phyloP scores from a whole-genome alignment of 345 rosid species.

The Ceriops decandra region DNA sequence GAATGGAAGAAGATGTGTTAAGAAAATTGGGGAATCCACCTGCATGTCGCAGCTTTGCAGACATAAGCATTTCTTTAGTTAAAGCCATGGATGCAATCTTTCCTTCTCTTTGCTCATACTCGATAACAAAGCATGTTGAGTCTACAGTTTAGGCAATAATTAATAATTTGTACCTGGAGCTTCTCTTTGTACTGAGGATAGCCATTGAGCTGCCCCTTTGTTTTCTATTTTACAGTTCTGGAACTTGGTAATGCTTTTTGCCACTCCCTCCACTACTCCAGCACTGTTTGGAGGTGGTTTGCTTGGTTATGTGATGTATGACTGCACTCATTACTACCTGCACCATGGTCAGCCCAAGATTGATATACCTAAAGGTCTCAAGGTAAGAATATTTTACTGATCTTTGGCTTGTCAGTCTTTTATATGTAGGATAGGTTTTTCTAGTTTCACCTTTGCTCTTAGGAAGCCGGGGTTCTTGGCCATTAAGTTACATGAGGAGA shows the following conservation, averaged over 20 bases:
- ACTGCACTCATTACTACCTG: slow-evolving; percentile 84
- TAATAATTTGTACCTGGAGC: not conserved
- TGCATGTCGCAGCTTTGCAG: not conserved
- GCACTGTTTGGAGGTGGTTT: slow-evolving; percentile 87
- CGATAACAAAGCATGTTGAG: too few relatives aligned
- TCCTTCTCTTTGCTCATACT: too few relatives aligned
- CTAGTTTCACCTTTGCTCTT: too few relatives aligned
- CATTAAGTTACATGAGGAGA: too few relatives aligned
- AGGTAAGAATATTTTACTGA: slow-evolving; percentile 39
- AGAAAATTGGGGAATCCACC: not conserved
- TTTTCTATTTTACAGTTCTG: slow-evolving; percentile 51
- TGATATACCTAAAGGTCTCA: slow-evolving; percentile 55
- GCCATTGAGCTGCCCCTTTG: not conserved
- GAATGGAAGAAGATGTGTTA: not conserved
- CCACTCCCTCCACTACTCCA: slow-evolving; percentile 70
- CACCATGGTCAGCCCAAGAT: slow-evolving; percentile 88
- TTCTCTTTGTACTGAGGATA: not conserved
- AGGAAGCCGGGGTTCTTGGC: too few relatives aligned
- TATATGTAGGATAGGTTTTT: too few relatives aligned
- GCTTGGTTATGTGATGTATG: slow-evolving; percentile 86
- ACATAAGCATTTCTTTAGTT: not conserved
- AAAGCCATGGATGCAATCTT: not conserved
- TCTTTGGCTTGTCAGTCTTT: too few relatives aligned
- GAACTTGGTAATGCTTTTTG: slow-evolving; percentile 50
- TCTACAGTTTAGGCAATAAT: too few relatives aligned